Base-by-base conservation (phyloP, 495 filamentous ascomycete genomes). In the Echria macrotheca region DNA sequence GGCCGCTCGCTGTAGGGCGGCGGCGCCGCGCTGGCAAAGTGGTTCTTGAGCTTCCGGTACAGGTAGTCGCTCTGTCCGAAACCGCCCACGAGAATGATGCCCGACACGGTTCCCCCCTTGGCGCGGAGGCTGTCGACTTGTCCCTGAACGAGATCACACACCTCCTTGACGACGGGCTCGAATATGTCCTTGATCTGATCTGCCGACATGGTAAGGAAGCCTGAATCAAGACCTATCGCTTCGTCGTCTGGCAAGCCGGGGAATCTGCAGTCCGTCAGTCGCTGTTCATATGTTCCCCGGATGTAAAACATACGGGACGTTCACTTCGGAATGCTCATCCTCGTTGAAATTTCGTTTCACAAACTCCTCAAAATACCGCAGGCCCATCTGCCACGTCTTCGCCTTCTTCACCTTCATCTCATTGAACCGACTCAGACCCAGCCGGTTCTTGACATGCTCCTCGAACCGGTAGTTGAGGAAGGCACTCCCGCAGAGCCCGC, bases 321-420 rank as follows among this genome's bases (percentile, higher is more conserved):
- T 85, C 42, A 84, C 75, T 53, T 83, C 83, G 42, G 77, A 69
- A 50, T 85, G 78, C 49, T 86, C 82, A 22, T 85, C 82, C 57
- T 86, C 82, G 56, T 83, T 84, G 60, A 87, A 89, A 52, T 87
- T 86, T 12, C 81, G 74, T 64, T 85, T 86, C 2, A 86, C 78
- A 52, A 81, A 84, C 48, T 85, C 76, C 56, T 79, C 82, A 64
- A 75, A 86, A 48, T 74, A 84, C 58, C 70, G 70, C 38, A 87
- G 71, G 2, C 79, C 81, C 85, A 89, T 88, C 66, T 86, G 84
- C 80, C 84, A 85, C 18, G 68, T 81, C 65, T 75, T 83, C 44
- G 65, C 69, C 61, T 72, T 77, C 64, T 77, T 81, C 17, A 67
- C 51, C 61, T 75, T 80, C 72, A 78, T 79, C 61, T 77, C 79